phyloP scores from a whole-genome alignment of 176 grass and related monocot genomes.

The Zoysia pacifica region DNA sequence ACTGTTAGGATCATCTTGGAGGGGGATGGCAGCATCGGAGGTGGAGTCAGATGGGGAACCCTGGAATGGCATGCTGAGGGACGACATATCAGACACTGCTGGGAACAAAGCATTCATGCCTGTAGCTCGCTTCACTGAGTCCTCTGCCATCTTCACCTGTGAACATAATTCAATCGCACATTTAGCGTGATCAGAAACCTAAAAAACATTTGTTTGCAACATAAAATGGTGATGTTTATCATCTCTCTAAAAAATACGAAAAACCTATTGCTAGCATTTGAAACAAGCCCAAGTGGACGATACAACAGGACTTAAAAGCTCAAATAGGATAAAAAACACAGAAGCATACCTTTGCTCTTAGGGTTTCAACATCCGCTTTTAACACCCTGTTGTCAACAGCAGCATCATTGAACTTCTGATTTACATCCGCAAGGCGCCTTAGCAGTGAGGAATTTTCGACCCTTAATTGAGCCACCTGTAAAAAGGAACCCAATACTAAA shows the following conservation, averaged over 20 bases:
- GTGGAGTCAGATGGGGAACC: slow-evolving; percentile 61
- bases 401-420: slow-evolving; percentile 79
- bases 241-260: background rate
- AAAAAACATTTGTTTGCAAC: background rate
- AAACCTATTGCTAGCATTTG: background rate
- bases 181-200: background rate
- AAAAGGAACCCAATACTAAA: background rate
- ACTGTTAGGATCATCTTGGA: slow-evolving; percentile 56
- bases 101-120: slow-evolving; percentile 54
- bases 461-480: slow-evolving; percentile 77
- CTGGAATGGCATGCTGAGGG: slow-evolving; percentile 59
- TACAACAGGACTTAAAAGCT: background rate
- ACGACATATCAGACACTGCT: slow-evolving; percentile 49
- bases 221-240: background rate
- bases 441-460: slow-evolving; percentile 76
- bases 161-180: background rate
- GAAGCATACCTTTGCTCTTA: slow-evolving; percentile 62
- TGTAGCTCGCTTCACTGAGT: slow-evolving; percentile 74
- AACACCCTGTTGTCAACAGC: slow-evolving; percentile 81
- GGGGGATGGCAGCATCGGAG: slow-evolving; percentile 40
- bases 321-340: slow-evolving; percentile 1
- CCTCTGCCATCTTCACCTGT: slow-evolving; percentile 95
- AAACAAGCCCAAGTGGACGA: background rate
- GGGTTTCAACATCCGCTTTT: slow-evolving; percentile 81
- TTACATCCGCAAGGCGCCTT: slow-evolving; percentile 73